These are phyloP conservation scores for Exserohilum turcica DNA, from an alignment of 2,329 filamentous ascomycete species.

Conservation along the genomic window DNA sequence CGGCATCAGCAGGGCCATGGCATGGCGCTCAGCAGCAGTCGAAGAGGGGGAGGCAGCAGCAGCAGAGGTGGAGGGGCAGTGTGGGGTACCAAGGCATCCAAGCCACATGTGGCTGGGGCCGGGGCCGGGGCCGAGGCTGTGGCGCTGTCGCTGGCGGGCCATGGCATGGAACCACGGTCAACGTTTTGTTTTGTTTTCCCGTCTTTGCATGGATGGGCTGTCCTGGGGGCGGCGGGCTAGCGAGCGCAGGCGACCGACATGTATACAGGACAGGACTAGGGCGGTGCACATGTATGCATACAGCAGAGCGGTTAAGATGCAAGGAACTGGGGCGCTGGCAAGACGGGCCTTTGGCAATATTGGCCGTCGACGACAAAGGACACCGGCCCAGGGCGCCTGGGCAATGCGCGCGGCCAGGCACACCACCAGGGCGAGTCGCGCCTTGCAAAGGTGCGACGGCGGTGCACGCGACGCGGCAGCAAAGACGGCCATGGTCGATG, in stretches of 20 bases:
- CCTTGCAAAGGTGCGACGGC: constrained; percentile 5
- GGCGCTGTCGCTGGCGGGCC: background rate
- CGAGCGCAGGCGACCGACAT: too few species aligned
- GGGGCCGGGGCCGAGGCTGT: background rate
- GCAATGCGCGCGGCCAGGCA: background rate
- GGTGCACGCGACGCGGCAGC: background rate
- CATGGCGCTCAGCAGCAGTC: too few species aligned
- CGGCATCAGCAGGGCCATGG: too few species aligned
- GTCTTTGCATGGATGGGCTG: background rate
- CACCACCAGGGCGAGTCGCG: background rate
- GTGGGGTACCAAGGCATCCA: constrained; percentile 1
- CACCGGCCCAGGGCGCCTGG: background rate
- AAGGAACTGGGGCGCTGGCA: background rate
- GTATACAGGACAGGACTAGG: background rate
- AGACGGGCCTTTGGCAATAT: background rate
- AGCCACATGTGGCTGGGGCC: background rate
- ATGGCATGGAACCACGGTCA: background rate
- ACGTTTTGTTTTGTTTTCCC: background rate
- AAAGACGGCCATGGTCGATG: too few species aligned
- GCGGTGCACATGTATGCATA: background rate
- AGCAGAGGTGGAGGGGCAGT: background rate
- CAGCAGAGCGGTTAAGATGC: background rate
- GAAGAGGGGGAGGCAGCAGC: background rate
- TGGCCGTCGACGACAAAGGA: background rate
- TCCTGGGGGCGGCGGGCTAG: background rate